Evolutionary conservation across 116 monocot genomes (phyloP).

Genomic region (Zostera marina): DNA sequence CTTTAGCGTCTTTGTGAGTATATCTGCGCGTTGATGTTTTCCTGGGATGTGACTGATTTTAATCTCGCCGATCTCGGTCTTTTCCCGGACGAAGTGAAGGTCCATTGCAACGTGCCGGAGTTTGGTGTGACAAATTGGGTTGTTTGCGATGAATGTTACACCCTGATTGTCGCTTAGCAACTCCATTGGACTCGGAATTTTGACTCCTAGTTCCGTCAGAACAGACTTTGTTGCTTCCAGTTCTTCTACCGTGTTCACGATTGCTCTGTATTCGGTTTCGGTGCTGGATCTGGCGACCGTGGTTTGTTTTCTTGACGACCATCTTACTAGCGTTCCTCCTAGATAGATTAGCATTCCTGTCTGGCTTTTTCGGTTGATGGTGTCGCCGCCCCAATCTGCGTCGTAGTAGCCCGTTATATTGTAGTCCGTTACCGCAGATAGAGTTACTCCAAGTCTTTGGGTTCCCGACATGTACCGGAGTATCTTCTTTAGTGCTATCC

Average conservation of each 20-base stretch:
- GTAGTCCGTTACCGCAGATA: neutral
- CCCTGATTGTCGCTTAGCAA: neutral
- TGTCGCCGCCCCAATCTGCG: neutral
- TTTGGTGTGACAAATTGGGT: conserved; percentile 10
- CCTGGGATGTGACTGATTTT: neutral
- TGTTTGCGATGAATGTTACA: conserved; percentile 2
- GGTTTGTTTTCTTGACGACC: neutral
- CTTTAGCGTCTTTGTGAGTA: neutral
- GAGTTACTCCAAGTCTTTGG: neutral
- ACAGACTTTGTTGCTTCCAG: neutral
- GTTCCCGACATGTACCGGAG: neutral
- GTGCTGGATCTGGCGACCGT: neutral
- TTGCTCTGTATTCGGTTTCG: neutral
- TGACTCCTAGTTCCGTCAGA: neutral
- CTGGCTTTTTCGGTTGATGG: neutral
- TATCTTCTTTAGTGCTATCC: too few relatives aligned
- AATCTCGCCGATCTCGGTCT: neutral
- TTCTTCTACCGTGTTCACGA: neutral
- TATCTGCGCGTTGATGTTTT: neutral
- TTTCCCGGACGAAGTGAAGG: conserved; percentile 8
- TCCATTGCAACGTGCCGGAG: conserved; percentile 11
- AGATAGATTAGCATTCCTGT: neutral
- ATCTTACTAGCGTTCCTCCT: neutral
- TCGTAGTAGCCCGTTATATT: neutral
- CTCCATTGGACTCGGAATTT: too few relatives aligned